These are phyloP conservation scores for Fusarium temperatum DNA, from an alignment of 2,329 filamentous ascomycete species.

Conservation along the genomic window DNA sequence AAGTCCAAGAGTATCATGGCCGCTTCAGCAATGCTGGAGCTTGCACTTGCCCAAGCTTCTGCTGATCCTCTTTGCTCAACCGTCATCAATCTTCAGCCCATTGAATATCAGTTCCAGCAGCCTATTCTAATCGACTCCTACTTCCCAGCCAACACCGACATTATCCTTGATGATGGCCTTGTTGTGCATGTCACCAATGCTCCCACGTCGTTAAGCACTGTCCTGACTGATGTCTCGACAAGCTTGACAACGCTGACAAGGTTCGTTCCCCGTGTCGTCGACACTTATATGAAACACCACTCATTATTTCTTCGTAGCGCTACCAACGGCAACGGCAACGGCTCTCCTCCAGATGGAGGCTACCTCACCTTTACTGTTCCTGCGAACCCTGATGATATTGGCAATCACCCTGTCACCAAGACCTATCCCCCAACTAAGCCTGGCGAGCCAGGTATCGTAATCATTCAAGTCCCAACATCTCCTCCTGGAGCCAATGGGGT, in stretches of 20 bases:
- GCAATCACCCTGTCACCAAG: background rate
- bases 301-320: background rate
- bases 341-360: background rate
- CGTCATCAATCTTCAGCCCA: background rate
- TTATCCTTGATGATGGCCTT: background rate
- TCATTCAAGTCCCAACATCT: background rate
- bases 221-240: background rate
- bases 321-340: background rate
- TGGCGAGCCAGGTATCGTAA: fast-evolving
- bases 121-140: background rate
- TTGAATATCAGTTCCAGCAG: background rate
- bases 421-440: background rate
- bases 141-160: background rate
- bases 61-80: background rate
- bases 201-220: background rate
- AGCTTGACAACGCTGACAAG: background rate
- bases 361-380: background rate
- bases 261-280: fast-evolving
- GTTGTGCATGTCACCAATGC: background rate
- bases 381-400: background rate
- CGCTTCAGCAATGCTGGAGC: background rate
- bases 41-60: background rate
- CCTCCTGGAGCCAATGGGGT: background rate
- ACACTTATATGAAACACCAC: fast-evolving
- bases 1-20: background rate